Evolutionary conservation across 2,329 filamentous ascomycete genomes (phyloP).

Genomic region (Epicoccum sorghinum): DNA sequence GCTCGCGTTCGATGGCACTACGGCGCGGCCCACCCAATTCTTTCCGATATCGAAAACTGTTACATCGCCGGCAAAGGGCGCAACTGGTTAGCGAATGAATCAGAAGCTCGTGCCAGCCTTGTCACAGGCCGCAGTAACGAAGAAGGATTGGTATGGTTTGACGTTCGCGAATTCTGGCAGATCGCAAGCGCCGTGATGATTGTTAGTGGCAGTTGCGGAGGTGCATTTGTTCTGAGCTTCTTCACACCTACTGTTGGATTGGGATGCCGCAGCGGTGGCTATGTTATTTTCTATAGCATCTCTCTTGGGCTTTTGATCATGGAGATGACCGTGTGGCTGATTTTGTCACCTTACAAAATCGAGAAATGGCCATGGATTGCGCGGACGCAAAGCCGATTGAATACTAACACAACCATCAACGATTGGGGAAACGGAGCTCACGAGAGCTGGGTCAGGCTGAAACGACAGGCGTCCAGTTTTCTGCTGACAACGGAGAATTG

Average conservation of each 20-base stretch:
- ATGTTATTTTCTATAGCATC: slow-evolving; percentile 49
- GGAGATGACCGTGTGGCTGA: slow-evolving; percentile 48
- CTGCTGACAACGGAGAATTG: slow-evolving; percentile 11
- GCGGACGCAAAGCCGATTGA: slow-evolving; percentile 19
- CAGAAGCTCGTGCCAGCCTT: slow-evolving; percentile 41
- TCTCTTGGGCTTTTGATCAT: slow-evolving; percentile 44
- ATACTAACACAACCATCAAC: slow-evolving; percentile 18
- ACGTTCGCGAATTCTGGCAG: slow-evolving; percentile 53
- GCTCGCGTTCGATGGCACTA: slow-evolving; percentile 47
- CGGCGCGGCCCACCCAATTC: slow-evolving; percentile 52
- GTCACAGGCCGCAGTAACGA: slow-evolving; percentile 45
- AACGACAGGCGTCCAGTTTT: slow-evolving; percentile 10
- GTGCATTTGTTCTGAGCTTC: slow-evolving; percentile 51
- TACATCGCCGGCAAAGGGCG: slow-evolving; percentile 48
- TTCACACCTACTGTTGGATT: slow-evolving; percentile 56
- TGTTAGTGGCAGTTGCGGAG: slow-evolving; percentile 45
- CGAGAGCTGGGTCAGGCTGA: slow-evolving; percentile 16
- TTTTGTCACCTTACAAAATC: slow-evolving; percentile 26
- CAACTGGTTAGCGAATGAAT: slow-evolving; percentile 47
- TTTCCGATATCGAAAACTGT: slow-evolving; percentile 50
- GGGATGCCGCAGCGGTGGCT: slow-evolving; percentile 51
- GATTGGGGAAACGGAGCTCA: slow-evolving; percentile 16
- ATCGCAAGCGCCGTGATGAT: slow-evolving; percentile 46
- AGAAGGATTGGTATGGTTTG: slow-evolving; percentile 50
- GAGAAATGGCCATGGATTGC: slow-evolving; percentile 18